Evolutionary conservation across 306 rosid genomes (phyloP), one percentile per base, ranked within the genome.

Genomic region (Phaseolus lunatus): DNA sequence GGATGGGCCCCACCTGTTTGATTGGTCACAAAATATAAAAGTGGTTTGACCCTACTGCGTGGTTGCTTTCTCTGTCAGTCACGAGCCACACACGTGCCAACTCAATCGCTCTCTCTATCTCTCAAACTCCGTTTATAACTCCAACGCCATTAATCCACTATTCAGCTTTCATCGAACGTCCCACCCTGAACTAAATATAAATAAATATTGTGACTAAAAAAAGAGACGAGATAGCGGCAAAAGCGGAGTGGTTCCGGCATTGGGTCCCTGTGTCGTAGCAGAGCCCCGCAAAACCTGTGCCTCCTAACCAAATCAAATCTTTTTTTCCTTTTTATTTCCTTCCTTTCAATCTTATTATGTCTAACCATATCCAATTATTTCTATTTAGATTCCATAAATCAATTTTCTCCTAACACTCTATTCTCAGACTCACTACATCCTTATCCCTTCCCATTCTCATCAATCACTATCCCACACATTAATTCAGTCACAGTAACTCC

Each of bases 231-330:
- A 45, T 5, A 82, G 49, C 83, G 82, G 69, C 87, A 49, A 85
- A 80, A 85, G 91, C 73, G 77, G 77, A 78, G 63, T 72, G 49
- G 72, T 7, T 57, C 81, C 81, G 74, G 76, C 89, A 80, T 45
- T 75, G 91, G 89, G 89, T 54, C 87, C 87, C 83, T 14, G 68
- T 85, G 87, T 87, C 84, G 79, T 19, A 52, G 20, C 84, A 75
- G 64, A 73, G 48, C 43, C 86, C 84, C 85, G 82, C 89, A 83
- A 80, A 78, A 50, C 78, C 85, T 78, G 84, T 74, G 85, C 79
- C 65, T 65, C 43, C 33, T 27, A 39, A 27, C 13, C 22, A 49
- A 75, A 75, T 5, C 50, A 37, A 23, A 58, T 47, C 35, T 49
- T 45, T 56, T 54, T 13, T 13, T 27, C 20, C 37, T 67, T n/a